Base-by-base conservation (phyloP, 176 grass and related monocot species). In the Canna indica region DNA sequence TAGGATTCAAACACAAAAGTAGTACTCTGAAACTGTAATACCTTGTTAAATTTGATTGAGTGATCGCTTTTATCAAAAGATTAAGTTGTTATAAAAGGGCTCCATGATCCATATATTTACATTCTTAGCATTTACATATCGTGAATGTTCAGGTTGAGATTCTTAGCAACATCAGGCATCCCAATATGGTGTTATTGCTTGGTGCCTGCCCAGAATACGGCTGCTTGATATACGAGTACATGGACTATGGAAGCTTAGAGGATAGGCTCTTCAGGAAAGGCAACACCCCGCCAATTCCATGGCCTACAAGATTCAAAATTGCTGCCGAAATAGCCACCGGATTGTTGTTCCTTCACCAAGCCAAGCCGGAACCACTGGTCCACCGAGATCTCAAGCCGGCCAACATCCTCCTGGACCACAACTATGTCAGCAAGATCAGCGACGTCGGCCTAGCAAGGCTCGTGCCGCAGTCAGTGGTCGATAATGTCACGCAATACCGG, bases 391-490 rank as follows among this genome's bases (percentile, higher is more conserved):
- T 96, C 27, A 96, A 96, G 79, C 92, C 92, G 0, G 92, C 78
- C 20, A 96, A 96, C 86, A 96, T 96, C 81, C 92, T 96, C 48
- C 81, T 96, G 0, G 81, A 96, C 85, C 85, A 77, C 77, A 91
- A 96, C 70, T 91, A 83, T 11, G 74, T 96, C 42, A 84, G 83
- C 83, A 96, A 96, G 85, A 96, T 96, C 77, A 81, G 85, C 8
- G 92, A 96, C 18, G 92, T 96, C 0, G 92, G 92, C 25, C 92
- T 96, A 13, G 83, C 92, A 4, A 73, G 92, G 14, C 86, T 96
- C 13, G 92, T 96, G 36, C 92, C 92, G 32, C 78, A 87, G 5
- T 80, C 88, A 14, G 80, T 80, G 44, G 76, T 81, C 0, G 79
- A 87, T 32, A 68, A 15, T 1, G 86, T 79, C 13, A 96, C 92